Conservation (phyloP, 345 rosid genomes). For the Eutrema heterophyllum region DNA sequence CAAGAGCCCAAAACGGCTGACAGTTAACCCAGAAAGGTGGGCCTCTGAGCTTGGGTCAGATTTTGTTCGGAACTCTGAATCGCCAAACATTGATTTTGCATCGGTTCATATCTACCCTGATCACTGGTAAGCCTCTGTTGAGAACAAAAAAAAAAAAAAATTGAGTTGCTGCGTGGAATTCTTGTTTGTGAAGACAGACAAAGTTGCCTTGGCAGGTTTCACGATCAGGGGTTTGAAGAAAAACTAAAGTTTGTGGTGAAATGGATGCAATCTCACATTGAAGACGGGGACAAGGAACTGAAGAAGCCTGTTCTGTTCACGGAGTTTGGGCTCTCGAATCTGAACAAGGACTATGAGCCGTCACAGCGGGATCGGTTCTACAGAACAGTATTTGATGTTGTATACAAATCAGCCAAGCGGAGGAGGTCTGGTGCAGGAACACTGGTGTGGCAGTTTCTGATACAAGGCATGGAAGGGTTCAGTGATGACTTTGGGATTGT, state of each 20-base stretch:
- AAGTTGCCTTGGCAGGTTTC: conserved; percentile 54
- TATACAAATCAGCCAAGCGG: conserved; percentile 65
- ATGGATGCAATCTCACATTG: conserved; percentile 88
- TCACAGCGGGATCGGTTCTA: conserved; percentile 57
- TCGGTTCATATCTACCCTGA: conserved; percentile 96
- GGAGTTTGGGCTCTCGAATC: conserved; percentile 74
- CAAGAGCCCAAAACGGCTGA: conserved; percentile 61
- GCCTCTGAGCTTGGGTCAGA: conserved; percentile 84
- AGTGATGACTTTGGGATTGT: conserved; percentile 81
- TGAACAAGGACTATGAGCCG: conserved; percentile 62
- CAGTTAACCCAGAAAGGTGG: conserved; percentile 80
- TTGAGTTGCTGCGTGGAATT: neutral
- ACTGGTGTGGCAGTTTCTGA: conserved; percentile 72
- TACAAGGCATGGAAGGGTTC: conserved; percentile 80
- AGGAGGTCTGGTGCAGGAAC: conserved; percentile 82
- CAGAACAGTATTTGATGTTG: conserved; percentile 47
- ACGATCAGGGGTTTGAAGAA: conserved; percentile 56
- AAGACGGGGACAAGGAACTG: conserved; percentile 76
- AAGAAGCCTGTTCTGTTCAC: conserved; percentile 83
- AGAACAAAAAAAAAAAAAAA: neutral
- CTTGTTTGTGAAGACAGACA: neutral
- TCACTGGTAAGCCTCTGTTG: conserved; percentile 58
- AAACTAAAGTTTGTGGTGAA: conserved; percentile 55
- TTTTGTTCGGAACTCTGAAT: conserved; percentile 69
- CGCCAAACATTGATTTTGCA: conserved; percentile 60